Evolutionary conservation across 2,329 filamentous ascomycete genomes (phyloP), one percentile per base, ranked within the genome.

Genomic region (Ophiostoma montium): DNA sequence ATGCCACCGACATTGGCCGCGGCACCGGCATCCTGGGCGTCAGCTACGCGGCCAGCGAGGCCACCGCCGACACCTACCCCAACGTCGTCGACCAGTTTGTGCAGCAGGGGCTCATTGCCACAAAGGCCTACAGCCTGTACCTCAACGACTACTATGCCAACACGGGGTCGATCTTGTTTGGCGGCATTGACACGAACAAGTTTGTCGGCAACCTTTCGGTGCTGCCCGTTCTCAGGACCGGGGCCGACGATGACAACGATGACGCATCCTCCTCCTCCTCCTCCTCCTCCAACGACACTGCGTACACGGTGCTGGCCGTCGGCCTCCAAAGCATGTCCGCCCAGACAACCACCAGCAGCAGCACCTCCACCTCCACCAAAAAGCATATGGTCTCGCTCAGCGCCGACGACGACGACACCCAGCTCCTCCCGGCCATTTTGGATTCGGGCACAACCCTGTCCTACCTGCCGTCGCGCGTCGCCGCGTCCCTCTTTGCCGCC

Each of bases 111-210:
- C 60, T 75, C 46, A 84, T 86, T 59, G 69, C 71, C 48, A 70
- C 70, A 27, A 75, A 76, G 56, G 78, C 79, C 4, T 87, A 84
- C 65, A 85, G 80, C 53, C 64, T 88, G 23, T 86, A 80, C 68
- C 67, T 78, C 50, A 69, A 72, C 55, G 67, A 73, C 58, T 59
- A 68, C 32, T 70, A 76, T 48, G 71, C 78, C 5, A 71, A 70
- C 21, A 74, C 70, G 1, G 82, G 82, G 38, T 75, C 69, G 53
- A 76, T 85, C 53, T 67, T 86, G 13, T 85, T 86, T 55, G 82
- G 82, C 50, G 82, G 81, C 44, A 70, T 85, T 50, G 80, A 86
- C 64, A 80, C 72, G 1, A 71, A 70, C 52, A 84, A 84, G 62
- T 86, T 76, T 64, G 67, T 70, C 4, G 80, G 80, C 48, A 56